phyloP scores from a whole-genome alignment of 805 yeast genomes.

The Cyberlindnera euphorbiiphila region DNA sequence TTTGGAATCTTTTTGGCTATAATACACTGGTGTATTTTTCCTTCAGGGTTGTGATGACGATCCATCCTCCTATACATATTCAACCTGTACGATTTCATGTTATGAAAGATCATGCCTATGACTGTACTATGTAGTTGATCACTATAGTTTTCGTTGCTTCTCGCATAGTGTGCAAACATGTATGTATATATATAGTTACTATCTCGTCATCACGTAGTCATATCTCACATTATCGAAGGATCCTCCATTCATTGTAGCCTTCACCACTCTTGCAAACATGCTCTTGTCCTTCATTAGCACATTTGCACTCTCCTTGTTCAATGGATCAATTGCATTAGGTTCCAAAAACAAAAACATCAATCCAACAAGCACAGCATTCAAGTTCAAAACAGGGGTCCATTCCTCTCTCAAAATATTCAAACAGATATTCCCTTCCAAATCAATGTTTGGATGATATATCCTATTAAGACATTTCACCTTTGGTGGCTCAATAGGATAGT shows the following conservation, averaged over 20 bases:
- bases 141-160: no score
- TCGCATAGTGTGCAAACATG: no score
- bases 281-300: conserved; percentile 42
- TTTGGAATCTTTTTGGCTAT: no score
- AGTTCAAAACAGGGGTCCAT: conserved; percentile 90
- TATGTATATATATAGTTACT: no score
- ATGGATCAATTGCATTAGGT: conserved; percentile 89
- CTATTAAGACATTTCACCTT: conserved; percentile 65
- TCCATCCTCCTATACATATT: no score
- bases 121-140: no score
- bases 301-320: conserved; percentile 86
- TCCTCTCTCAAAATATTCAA: conserved; percentile 89
- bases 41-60: no score
- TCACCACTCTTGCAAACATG: conserved; percentile 55
- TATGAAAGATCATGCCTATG: no score
- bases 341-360: conserved; percentile 80
- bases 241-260: conserved; percentile 69
- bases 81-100: no score
- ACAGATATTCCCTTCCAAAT: conserved; percentile 85
- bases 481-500: conserved; percentile 92
- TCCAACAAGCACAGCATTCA: conserved; percentile 81
- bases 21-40: no score
- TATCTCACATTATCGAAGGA: conserved; percentile 51
- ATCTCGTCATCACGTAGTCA: conserved; percentile 48
- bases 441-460: conserved; percentile 94